Evolutionary conservation across 163 green algal genomes (phyloP).

Genomic region (Chlamydomonas reinhardtii): DNA sequence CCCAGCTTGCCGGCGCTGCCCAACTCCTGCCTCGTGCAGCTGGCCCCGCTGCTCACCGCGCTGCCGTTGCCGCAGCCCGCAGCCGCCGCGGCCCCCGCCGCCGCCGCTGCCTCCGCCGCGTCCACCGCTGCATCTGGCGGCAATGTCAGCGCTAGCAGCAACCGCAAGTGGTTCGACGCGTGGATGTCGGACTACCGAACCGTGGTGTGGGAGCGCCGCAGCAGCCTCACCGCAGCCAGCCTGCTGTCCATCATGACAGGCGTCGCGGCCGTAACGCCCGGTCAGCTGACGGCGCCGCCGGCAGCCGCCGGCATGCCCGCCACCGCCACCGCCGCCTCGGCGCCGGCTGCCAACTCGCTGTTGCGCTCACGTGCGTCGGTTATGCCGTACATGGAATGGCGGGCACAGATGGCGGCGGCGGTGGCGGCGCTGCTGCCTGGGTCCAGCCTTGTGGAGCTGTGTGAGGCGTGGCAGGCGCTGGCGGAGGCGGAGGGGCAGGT

Average conservation of each 20-base stretch:
- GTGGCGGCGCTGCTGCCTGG: slow-evolving; percentile 12
- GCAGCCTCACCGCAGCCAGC: background rate
- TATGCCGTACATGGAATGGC: slow-evolving; percentile 25
- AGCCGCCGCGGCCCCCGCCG: background rate
- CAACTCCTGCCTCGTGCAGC: background rate
- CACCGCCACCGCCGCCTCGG: background rate
- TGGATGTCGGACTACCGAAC: slow-evolving; percentile 28
- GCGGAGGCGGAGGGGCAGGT: slow-evolving; percentile 9
- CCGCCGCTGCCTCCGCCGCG: background rate
- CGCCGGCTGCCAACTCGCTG: background rate
- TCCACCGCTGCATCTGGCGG: background rate
- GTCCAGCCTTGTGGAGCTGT: slow-evolving; percentile 5
- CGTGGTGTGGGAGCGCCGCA: background rate
- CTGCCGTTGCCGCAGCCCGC: slow-evolving; percentile 7
- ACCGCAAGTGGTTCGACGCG: background rate
- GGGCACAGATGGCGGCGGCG: background rate
- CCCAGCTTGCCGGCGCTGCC: slow-evolving; percentile 24
- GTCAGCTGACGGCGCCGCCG: background rate
- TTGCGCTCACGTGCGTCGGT: no score
- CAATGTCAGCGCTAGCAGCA: no score
- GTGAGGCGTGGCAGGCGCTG: slow-evolving; percentile 42
- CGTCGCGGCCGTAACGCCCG: background rate
- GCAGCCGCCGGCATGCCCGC: background rate
- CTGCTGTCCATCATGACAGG: background rate
- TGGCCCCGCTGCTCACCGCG: slow-evolving; percentile 4